phyloP scores from a whole-genome alignment of 768 basidiomycete species.

The Agrocybe pediades region DNA sequence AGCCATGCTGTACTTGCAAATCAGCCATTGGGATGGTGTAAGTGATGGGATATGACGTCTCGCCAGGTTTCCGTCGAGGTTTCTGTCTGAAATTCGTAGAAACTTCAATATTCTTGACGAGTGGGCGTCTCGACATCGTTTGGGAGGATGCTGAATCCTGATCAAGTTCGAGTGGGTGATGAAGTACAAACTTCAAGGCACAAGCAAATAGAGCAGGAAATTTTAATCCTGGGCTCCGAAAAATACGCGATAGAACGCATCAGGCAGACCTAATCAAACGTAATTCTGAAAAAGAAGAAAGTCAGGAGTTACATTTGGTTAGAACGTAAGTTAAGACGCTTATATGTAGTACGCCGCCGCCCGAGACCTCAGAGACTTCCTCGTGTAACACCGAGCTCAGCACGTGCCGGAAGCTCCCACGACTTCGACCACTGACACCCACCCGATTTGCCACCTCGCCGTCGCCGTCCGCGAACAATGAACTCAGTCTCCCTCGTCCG shows the following conservation, averaged over 20 bases:
- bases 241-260: conserved; percentile 12
- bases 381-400: too few relatives aligned
- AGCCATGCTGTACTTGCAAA: conserved; percentile 45
- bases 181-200: conserved; percentile 13
- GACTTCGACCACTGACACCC: conserved; percentile 4
- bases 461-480: conserved; percentile 31
- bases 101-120: conserved; percentile 42
- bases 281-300: conserved; percentile 21
- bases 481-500: conserved; percentile 39
- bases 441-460: conserved; percentile 17
- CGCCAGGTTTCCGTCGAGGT: conserved; percentile 44
- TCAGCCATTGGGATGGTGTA: conserved; percentile 50
- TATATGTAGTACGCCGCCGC: too few relatives aligned
- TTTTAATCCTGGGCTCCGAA: conserved; percentile 10
- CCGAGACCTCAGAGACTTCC: too few relatives aligned
- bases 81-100: conserved; percentile 40
- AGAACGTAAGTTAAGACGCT: too few relatives aligned
- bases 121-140: conserved; percentile 9
- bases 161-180: conserved; percentile 14
- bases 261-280: conserved; percentile 21
- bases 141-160: too few relatives aligned
- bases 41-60: conserved; percentile 57
- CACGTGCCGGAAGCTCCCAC: conserved; percentile 20
- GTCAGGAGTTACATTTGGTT: conserved; percentile 2
- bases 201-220: conserved; percentile 16